A percentile compares a stretch with the other conserved stretches of the same genome.
Conservation (phyloP, 805 yeast species). For the Blastobotrys terrestris region DNA sequence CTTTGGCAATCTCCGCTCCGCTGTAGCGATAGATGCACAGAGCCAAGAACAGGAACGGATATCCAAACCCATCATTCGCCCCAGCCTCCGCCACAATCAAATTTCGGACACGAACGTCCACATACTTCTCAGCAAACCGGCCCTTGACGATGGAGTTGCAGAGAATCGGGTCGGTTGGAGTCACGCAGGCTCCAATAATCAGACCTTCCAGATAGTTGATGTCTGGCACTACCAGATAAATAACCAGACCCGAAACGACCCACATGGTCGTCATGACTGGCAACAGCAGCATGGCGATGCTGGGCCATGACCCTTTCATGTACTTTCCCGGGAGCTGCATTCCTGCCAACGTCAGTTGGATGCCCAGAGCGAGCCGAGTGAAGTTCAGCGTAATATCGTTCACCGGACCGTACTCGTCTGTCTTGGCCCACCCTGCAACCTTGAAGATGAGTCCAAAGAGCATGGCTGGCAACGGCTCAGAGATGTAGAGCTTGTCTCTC, state of each 20-base stretch:
- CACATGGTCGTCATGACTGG: slow-evolving; percentile 72
- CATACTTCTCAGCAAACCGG: slow-evolving; percentile 55
- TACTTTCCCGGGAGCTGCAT: slow-evolving; percentile 68
- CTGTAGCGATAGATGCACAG: slow-evolving; percentile 46
- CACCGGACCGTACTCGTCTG: slow-evolving; percentile 42
- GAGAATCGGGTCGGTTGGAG: slow-evolving; percentile 74
- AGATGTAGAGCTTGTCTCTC: slow-evolving; percentile 52
- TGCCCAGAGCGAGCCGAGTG: slow-evolving; percentile 57
- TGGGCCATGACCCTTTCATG: slow-evolving; percentile 51
- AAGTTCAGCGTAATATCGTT: slow-evolving; percentile 51
- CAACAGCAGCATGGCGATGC: slow-evolving; percentile 50
- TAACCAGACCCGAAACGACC: slow-evolving; percentile 56
- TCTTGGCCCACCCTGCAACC: slow-evolving; percentile 52
- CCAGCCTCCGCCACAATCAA: slow-evolving; percentile 66
- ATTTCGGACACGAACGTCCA: slow-evolving; percentile 56
- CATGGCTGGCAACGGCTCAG: slow-evolving; percentile 63
- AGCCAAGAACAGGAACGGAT: slow-evolving; percentile 60
- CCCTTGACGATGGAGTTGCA: slow-evolving; percentile 72
- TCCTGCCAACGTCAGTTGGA: slow-evolving; percentile 68
- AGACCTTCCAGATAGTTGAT: slow-evolving; percentile 50
- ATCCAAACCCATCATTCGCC: slow-evolving; percentile 59
- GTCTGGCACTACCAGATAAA: slow-evolving; percentile 56
- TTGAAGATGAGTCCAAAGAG: slow-evolving; percentile 56
- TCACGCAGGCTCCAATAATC: slow-evolving; percentile 61
- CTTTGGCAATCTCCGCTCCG: slow-evolving; percentile 49